Conservation (phyloP, 1,284 basidiomycete species). For the Rhodofomes roseus region DNA sequence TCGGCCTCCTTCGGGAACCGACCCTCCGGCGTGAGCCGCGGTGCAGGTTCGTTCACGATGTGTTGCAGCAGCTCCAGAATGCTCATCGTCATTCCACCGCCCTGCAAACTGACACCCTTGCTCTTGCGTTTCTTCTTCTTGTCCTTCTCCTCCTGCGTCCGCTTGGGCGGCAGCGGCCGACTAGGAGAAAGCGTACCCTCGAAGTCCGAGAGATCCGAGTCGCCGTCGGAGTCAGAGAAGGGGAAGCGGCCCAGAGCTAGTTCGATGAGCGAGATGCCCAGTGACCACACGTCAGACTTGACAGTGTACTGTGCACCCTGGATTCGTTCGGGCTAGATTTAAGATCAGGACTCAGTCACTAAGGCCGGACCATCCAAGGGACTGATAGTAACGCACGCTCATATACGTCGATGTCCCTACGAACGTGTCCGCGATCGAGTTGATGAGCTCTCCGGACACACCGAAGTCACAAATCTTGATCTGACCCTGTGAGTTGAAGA, state of each 20-base stretch:
- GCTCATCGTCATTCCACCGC: conserved; percentile 92
- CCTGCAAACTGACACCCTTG: conserved; percentile 85
- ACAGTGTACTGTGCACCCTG: conserved; percentile 97
- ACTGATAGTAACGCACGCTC: conserved; percentile 71
- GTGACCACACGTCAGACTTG: conserved; percentile 97
- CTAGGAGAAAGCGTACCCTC: conserved; percentile 66
- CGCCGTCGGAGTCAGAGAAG: conserved; percentile 72
- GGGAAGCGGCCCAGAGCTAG: conserved; percentile 92
- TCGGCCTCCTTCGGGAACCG: conserved; percentile 71
- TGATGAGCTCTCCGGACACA: conserved; percentile 97
- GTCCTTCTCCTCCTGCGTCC: conserved; percentile 40
- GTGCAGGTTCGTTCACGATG: conserved; percentile 96
- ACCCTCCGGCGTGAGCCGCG: conserved; percentile 66
- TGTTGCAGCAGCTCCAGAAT: conserved; percentile 96
- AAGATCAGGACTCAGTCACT: neutral
- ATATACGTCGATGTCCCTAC: conserved; percentile 99
- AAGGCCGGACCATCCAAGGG: conserved; percentile 33
- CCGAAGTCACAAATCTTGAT: conserved; percentile 99
- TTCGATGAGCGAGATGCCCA: conserved; percentile 94
- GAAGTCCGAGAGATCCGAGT: conserved; percentile 65
- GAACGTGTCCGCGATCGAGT: conserved; percentile 98
- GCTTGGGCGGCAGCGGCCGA: conserved; percentile 37
- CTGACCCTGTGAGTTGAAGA: conserved; percentile 89
- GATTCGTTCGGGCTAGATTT: conserved; percentile 88
- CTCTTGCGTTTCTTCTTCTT: conserved; percentile 61